phyloP scores from a whole-genome alignment of 2,329 filamentous ascomycete genomes.

The Diaporthe sp. region DNA sequence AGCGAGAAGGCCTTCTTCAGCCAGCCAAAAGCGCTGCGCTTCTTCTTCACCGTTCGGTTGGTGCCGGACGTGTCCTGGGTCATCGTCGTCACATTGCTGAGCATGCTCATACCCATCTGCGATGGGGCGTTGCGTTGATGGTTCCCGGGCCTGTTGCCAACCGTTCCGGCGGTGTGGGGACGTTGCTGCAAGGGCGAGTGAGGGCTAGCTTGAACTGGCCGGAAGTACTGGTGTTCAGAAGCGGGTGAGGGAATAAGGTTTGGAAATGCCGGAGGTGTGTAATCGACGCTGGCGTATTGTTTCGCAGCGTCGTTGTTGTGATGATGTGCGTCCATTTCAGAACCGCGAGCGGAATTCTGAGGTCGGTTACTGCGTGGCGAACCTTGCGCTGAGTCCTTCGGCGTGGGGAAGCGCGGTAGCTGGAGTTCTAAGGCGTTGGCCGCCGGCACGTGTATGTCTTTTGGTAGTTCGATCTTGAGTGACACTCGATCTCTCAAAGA shows the following conservation, averaged over 20 bases:
- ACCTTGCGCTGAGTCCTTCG: conserved; percentile 25
- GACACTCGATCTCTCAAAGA: conserved; percentile 70
- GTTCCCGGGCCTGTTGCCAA: conserved; percentile 52
- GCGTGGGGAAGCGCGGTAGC: conserved; percentile 46
- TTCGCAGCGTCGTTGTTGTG: conserved; percentile 52
- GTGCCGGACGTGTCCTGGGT: conserved; percentile 57
- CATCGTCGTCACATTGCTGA: conserved; percentile 68
- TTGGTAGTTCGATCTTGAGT: conserved; percentile 65
- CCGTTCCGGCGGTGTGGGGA: conserved; percentile 66
- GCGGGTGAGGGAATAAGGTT: conserved; percentile 61
- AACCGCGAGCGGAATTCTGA: conserved; percentile 64
- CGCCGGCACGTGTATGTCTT: conserved; percentile 68
- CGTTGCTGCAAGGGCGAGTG: conserved; percentile 74
- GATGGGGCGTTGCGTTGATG: conserved; percentile 66
- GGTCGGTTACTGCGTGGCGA: conserved; percentile 49
- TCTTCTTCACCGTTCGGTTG: conserved; percentile 70
- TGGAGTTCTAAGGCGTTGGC: conserved; percentile 53
- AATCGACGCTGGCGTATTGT: conserved; percentile 46
- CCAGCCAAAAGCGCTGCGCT: conserved; percentile 77
- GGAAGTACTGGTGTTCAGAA: conserved; percentile 71
- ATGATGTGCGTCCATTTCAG: conserved; percentile 60
- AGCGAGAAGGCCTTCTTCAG: conserved; percentile 77
- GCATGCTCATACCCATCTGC: conserved; percentile 69
- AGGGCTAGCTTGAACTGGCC: conserved; percentile 73
- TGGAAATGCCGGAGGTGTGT: conserved; percentile 56